These are phyloP conservation scores for Ophiocordyceps robertsii DNA, from an alignment of 2,329 filamentous ascomycete genomes.

Conservation along the genomic window DNA sequence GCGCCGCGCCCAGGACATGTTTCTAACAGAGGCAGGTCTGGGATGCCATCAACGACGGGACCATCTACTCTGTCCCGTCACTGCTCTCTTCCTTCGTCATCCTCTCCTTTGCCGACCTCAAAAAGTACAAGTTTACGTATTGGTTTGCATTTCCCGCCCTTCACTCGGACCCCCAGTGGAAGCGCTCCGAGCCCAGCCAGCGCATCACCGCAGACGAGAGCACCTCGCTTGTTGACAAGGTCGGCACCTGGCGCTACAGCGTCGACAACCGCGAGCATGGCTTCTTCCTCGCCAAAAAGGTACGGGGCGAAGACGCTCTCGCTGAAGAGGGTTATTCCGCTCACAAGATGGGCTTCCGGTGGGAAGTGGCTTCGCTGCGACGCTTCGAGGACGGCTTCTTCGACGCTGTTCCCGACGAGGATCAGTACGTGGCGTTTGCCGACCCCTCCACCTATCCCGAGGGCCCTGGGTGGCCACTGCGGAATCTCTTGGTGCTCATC, in stretches of 20 bases:
- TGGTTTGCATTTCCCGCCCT: conserved; percentile 95
- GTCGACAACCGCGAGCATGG: conserved; percentile 77
- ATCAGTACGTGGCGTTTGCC: conserved; percentile 75
- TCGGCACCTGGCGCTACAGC: conserved; percentile 78
- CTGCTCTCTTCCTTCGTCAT: conserved; percentile 80
- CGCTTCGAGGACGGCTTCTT: conserved; percentile 85
- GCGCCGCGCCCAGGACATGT: not conserved
- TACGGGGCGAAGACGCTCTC: conserved; percentile 29
- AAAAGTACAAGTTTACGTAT: conserved; percentile 96
- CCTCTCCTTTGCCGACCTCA: conserved; percentile 87
- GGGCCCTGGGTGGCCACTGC: conserved; percentile 82
- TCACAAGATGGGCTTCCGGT: conserved; percentile 48
- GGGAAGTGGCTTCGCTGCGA: conserved; percentile 65
- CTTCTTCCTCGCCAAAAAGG: conserved; percentile 87
- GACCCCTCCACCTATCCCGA: conserved; percentile 85
- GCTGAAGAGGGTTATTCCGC: conserved; percentile 34
- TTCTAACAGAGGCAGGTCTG: conserved; percentile 54
- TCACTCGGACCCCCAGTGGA: conserved; percentile 80
- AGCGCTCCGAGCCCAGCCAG: conserved; percentile 38
- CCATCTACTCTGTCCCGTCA: conserved; percentile 89
- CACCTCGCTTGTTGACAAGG: conserved; percentile 62
- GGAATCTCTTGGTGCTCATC: conserved; percentile 78
- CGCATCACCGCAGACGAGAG: conserved; percentile 57
- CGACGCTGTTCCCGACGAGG: conserved; percentile 51
- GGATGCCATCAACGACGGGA: conserved; percentile 94